Evolutionary conservation across 805 yeast genomes (phyloP), one percentile per base, ranked within the genome.

Genomic region (Lipomyces chichibuensis): DNA sequence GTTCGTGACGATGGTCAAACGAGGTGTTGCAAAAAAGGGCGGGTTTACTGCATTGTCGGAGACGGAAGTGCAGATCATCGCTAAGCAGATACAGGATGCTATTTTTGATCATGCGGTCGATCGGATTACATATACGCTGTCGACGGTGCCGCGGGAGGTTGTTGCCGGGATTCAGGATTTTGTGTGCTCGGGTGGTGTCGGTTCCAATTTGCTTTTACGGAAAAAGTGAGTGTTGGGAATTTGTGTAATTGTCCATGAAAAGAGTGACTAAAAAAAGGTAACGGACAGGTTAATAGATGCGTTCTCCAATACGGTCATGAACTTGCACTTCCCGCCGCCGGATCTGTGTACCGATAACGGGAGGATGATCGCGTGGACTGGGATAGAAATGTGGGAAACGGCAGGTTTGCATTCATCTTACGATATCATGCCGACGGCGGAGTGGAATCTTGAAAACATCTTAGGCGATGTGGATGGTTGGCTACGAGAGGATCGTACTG

Each of bases 331-430:
- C 73, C 97, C 98, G 0, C 87, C 85, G 25, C 80, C 87, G 1
- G 78, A 82, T 1, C 79, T 92, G 67, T 95, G 99, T 75, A 92
- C 98, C 0, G 99, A 95, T 75, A 95, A 95, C 77, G 97, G 98
- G 0, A 85, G 92, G 1, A 95, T 95, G 99, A 95, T 95, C 62
- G 99, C 97, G 0, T 91, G 96, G 87, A 97, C 98, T 0, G 99
- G 98, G 0, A 91, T 94, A 8, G 97, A 94, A 76, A 78, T 93
- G 23, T 89, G 80, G 75, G 97, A 92, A 75, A 72, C 75, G 20
- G 83, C 84, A 5, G 69, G 76, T 0, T 49, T 78, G 9, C 73
- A 82, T 13, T 84, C 92, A 0, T 84, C 82, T 5, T 73, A 90
- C 54, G 82, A 78, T 11, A 84, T 87, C 2, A 74, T 83, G n/a